These are phyloP conservation scores for Mycena belliarum DNA, from an alignment of 768 basidiomycete genomes.

Conservation along the genomic window DNA sequence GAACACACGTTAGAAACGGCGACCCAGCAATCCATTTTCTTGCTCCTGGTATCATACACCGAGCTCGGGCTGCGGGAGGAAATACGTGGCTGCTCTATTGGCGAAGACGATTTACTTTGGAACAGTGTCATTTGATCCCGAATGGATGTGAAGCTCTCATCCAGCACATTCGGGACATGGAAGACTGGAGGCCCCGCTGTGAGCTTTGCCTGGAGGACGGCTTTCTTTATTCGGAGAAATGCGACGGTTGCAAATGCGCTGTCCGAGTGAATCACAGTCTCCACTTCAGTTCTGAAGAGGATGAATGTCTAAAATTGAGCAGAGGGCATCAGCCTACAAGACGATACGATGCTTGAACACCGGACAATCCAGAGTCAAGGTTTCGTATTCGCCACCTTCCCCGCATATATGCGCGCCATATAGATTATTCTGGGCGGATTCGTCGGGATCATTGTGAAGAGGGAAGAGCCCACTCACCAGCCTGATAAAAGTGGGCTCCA, in stretches of 20 bases:
- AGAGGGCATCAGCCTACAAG: constrained; percentile 49
- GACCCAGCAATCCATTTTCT: constrained; percentile 63
- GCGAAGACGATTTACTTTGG: background rate
- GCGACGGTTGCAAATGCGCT: constrained; percentile 89
- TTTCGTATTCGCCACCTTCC: constrained; percentile 98
- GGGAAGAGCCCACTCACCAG: constrained; percentile 61
- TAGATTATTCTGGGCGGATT: constrained; percentile 55
- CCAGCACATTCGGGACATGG: constrained; percentile 54
- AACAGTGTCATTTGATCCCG: constrained; percentile 22
- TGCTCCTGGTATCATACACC: constrained; percentile 20
- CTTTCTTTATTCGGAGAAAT: constrained; percentile 78
- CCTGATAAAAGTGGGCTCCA: constrained; percentile 70
- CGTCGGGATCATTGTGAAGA: background rate
- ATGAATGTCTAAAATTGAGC: constrained; percentile 3
- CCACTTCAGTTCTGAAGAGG: constrained; percentile 53
- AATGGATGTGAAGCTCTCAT: constrained; percentile 39
- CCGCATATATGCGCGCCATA: constrained; percentile 96
- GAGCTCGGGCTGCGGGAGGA: too few relatives aligned
- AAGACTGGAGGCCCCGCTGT: constrained; percentile 20
- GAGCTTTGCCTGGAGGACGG: constrained; percentile 60
- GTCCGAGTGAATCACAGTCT: constrained; percentile 77
- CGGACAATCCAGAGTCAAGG: constrained; percentile 86
- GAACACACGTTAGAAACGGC: constrained; percentile 56
- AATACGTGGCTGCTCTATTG: background rate
- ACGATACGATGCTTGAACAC: constrained; percentile 78